These are phyloP conservation scores for Huntiella abstrusa DNA, from an alignment of 2,329 filamentous ascomycete species.

Conservation along the genomic window DNA sequence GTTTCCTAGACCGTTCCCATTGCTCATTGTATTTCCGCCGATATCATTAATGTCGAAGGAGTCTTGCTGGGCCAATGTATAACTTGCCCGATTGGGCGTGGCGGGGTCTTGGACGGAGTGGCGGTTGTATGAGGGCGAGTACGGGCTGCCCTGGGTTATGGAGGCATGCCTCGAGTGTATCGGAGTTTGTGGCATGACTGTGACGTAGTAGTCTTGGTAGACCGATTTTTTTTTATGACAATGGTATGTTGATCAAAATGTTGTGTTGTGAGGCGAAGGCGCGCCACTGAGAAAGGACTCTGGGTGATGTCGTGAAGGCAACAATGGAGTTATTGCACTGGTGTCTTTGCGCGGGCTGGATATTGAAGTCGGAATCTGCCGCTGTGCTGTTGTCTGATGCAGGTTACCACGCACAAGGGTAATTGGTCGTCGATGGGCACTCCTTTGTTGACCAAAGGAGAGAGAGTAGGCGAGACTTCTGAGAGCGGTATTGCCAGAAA, in stretches of 20 bases:
- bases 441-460: too few species aligned
- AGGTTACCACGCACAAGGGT: too few species aligned
- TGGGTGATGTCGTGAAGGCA: not conserved
- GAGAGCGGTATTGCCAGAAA: not conserved
- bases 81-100: constrained; percentile 29
- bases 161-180: constrained; percentile 41
- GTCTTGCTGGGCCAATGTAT: constrained; percentile 25
- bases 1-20: constrained; percentile 48
- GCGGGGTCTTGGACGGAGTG: constrained; percentile 33
- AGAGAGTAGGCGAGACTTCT: too few species aligned
- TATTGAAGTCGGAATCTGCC: too few species aligned
- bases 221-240: not conserved
- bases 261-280: not conserved
- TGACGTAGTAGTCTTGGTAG: too few species aligned
- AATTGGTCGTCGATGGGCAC: too few species aligned
- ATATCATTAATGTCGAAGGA: constrained; percentile 28
- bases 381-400: too few species aligned
- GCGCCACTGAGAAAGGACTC: not conserved
- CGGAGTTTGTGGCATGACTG: constrained; percentile 32
- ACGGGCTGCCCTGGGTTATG: constrained; percentile 23
- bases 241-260: not conserved
- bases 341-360: too few species aligned
- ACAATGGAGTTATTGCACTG: too few species aligned
- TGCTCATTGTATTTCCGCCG: constrained; percentile 19
- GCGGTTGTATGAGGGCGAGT: constrained; percentile 9